Conservation (phyloP, 2,329 filamentous ascomycete species). For the Pestalotiopsis sp. region DNA sequence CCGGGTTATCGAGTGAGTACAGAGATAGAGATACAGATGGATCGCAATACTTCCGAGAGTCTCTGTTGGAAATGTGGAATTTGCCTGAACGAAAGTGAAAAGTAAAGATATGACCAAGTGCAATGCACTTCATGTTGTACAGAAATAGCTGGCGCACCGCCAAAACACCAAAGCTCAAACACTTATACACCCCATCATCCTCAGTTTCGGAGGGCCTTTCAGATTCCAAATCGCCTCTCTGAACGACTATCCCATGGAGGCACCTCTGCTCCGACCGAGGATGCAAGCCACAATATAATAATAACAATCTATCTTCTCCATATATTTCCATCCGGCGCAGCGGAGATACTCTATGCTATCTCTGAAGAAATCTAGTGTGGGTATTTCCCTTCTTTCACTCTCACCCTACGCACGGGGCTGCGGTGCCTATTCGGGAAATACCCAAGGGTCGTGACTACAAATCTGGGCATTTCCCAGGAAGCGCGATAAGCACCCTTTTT, state of each 20-base stretch:
- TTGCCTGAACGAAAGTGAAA: too few species aligned
- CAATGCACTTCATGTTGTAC: too few species aligned
- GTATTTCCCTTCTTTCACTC: neutral
- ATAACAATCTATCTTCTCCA: neutral
- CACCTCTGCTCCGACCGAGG: neutral
- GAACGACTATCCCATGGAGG: neutral
- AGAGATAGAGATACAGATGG: too few species aligned
- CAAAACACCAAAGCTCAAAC: too few species aligned
- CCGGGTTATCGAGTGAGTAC: too few species aligned
- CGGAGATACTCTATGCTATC: too few species aligned
- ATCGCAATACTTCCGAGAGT: too few species aligned
- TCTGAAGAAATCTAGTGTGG: neutral
- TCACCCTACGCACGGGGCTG: neutral
- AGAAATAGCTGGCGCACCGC: too few species aligned
- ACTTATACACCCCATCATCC: neutral
- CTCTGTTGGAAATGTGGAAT: too few species aligned
- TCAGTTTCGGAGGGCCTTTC: neutral
- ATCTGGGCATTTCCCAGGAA: neutral
- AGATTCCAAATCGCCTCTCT: neutral
- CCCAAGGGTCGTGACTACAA: neutral
- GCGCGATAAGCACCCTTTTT: neutral
- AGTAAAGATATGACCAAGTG: too few species aligned
- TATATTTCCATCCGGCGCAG: neutral
- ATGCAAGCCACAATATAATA: neutral
- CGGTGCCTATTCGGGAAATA: neutral